These are phyloP conservation scores for Diaporthe vexans DNA, from an alignment of 2,329 filamentous ascomycete species.

Conservation along the genomic window DNA sequence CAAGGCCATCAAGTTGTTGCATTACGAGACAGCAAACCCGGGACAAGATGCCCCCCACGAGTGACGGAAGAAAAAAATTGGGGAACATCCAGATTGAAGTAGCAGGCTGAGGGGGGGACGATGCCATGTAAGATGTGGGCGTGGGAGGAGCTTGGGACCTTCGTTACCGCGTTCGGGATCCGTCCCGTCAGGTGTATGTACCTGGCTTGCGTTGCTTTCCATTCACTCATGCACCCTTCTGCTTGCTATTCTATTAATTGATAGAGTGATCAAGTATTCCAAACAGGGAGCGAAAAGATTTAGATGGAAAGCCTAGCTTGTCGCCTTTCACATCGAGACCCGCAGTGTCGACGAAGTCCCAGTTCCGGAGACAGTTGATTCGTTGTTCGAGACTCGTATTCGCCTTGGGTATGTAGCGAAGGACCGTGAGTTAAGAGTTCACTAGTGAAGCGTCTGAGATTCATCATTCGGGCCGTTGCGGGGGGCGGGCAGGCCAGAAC, in stretches of 20 bases:
- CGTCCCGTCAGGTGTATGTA: background rate
- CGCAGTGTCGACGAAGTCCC: background rate
- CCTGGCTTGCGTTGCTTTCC: background rate
- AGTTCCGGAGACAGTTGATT: background rate
- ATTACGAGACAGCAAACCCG: constrained; percentile 56
- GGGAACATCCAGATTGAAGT: no score
- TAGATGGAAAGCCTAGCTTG: background rate
- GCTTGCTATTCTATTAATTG: no score
- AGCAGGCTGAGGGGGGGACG: no score
- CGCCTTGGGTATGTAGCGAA: no score
- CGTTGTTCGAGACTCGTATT: background rate
- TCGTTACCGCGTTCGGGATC: no score
- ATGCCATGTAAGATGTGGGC: background rate
- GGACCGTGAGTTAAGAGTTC: background rate
- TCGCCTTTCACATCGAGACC: background rate
- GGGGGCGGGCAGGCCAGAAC: no score
- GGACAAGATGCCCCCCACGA: constrained; percentile 15
- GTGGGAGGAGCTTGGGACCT: background rate
- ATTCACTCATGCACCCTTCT: background rate
- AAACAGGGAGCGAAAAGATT: background rate
- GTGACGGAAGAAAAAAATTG: background rate
- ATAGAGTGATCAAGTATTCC: background rate
- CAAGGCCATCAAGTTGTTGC: constrained; percentile 63
- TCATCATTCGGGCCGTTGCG: no score
- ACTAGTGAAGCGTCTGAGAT: background rate